Evolutionary conservation across 176 grass and related monocot species (phyloP).

Genomic region (Oropetium thomaeum): DNA sequence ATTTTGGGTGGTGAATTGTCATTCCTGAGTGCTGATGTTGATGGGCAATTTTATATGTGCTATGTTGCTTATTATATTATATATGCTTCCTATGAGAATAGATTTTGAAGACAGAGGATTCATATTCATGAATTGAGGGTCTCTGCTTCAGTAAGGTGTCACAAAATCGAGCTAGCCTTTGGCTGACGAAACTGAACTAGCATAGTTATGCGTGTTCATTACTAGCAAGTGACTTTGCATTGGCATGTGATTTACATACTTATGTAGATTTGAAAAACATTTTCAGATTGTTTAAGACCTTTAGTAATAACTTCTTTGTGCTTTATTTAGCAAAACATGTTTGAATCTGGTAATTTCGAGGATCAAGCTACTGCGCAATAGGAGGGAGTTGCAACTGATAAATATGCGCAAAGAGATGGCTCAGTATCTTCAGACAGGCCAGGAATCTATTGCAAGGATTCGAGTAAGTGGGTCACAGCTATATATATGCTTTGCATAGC

Average conservation of each 20-base stretch:
- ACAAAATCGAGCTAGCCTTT: not conserved
- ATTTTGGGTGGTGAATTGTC: not conserved
- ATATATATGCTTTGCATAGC: not conserved
- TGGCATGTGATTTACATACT: not conserved
- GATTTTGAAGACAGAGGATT: not conserved
- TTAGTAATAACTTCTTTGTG: not conserved
- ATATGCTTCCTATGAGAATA: not conserved
- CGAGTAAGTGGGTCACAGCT: constrained; percentile 50
- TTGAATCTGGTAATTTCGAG: constrained; percentile 94
- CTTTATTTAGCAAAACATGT: constrained; percentile 82
- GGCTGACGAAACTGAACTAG: not conserved
- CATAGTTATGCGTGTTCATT: not conserved
- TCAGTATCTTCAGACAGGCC: constrained; percentile 90
- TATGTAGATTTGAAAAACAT: not conserved
- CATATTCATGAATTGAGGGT: not conserved
- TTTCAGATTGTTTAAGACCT: not conserved
- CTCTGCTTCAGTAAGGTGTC: not conserved
- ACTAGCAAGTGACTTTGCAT: not conserved
- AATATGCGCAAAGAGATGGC: constrained; percentile 91
- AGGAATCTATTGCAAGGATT: constrained; percentile 89
- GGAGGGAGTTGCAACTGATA: constrained; percentile 82
- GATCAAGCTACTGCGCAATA: constrained; percentile 97
- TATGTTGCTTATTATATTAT: not conserved
- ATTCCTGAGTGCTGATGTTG: not conserved
- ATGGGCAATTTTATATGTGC: not conserved